Evolutionary conservation across 345 rosid genomes (phyloP).

Genomic region (thale cress (Arabidopsis thaliana)): DNA sequence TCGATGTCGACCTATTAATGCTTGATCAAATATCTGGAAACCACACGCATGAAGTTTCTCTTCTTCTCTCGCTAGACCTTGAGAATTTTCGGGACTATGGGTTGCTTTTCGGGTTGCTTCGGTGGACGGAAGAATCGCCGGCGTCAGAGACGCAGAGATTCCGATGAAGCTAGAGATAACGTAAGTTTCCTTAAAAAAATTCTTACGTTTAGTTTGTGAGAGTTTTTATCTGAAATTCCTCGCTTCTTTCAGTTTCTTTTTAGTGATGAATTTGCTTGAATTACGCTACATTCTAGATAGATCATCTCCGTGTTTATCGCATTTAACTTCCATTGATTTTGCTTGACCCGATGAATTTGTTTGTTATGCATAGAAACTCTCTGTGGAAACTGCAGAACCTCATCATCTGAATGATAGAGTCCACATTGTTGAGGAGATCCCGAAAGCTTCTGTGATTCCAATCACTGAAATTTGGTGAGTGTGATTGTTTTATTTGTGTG

Average conservation of each 20-base stretch:
- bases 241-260: background rate
- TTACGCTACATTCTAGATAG: background rate
- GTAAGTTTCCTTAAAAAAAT: slow-evolving; percentile 43
- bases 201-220: background rate
- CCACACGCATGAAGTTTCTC: background rate
- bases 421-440: slow-evolving; percentile 41
- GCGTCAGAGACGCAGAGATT: slow-evolving; percentile 51
- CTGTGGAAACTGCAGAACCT: slow-evolving; percentile 33
- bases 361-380: slow-evolving; percentile 35
- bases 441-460: slow-evolving; percentile 41
- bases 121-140: slow-evolving; percentile 76
- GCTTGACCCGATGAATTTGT: background rate
- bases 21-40: slow-evolving; percentile 12
- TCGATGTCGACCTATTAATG: slow-evolving; percentile 46
- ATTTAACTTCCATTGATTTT: slow-evolving; percentile 1
- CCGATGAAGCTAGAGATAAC: slow-evolving; percentile 54
- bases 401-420: slow-evolving; percentile 38
- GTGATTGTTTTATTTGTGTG: background rate
- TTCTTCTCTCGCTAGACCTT: slow-evolving; percentile 25
- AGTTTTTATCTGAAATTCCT: background rate
- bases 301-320: background rate
- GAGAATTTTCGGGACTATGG: slow-evolving; percentile 50
- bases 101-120: slow-evolving; percentile 85
- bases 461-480: slow-evolving; percentile 53
- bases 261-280: background rate